Evolutionary conservation across 2,329 filamentous ascomycete genomes (phyloP).

Genomic region (Rhinocladiella similis): DNA sequence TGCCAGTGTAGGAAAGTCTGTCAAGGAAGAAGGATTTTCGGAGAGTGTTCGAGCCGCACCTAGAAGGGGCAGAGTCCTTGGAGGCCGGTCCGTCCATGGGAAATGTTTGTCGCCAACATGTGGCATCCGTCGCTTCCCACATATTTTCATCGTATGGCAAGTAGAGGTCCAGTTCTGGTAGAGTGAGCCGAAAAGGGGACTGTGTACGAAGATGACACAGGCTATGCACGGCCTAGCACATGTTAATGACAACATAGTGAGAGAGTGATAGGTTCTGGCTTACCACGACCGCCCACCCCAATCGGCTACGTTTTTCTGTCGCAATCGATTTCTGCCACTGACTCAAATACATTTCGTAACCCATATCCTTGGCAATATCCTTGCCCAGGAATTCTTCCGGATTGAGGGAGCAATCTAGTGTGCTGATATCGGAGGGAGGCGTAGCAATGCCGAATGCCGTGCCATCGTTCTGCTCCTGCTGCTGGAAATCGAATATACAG

Average conservation of each 20-base stretch:
- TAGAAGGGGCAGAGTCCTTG: not conserved
- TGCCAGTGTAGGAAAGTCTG: not conserved
- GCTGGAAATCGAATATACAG: too few species aligned
- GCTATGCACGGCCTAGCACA: too few species aligned
- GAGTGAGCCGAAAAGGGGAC: too few species aligned
- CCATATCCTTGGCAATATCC: not conserved
- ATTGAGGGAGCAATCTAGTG: too few species aligned
- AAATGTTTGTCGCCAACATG: not conserved
- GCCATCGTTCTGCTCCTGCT: too few species aligned
- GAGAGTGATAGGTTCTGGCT: not conserved
- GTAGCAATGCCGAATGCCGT: too few species aligned
- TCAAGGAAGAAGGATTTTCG: not conserved
- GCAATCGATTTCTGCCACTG: not conserved
- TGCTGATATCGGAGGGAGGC: too few species aligned
- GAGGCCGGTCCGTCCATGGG: not conserved
- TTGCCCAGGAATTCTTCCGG: not conserved
- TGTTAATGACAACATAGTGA: too few species aligned
- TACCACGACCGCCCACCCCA: constrained; percentile 2
- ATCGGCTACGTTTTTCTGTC: not conserved
- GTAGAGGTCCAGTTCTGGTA: too few species aligned
- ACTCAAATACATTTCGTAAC: not conserved
- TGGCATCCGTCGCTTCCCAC: not conserved
- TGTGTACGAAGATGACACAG: too few species aligned
- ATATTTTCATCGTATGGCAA: too few species aligned
- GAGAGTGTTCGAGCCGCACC: not conserved